phyloP scores from a whole-genome alignment of 495 filamentous ascomycete species.

The Tuber melanosporum region DNA sequence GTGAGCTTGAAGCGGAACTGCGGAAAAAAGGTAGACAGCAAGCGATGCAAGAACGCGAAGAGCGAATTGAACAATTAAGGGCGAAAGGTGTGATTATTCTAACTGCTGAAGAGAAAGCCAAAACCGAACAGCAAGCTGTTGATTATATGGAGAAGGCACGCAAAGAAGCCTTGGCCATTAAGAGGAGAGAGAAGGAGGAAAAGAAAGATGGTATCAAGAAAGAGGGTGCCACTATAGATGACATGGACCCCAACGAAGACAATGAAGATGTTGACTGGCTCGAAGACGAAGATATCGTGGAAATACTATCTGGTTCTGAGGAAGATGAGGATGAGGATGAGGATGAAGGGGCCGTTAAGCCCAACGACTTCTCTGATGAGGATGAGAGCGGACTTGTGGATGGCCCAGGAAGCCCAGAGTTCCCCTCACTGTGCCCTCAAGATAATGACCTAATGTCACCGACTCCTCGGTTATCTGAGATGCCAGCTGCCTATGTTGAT shows the following conservation, averaged over 20 bases:
- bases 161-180: conserved; percentile 70
- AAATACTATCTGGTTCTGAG: conserved; percentile 45
- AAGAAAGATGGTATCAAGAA: conserved; percentile 50
- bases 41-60: conserved; percentile 68
- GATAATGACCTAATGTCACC: conserved; percentile 15
- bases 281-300: conserved; percentile 40
- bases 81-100: conserved; percentile 76
- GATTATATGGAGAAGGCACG: conserved; percentile 79
- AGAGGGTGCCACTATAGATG: conserved; percentile 46
- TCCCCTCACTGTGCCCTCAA: conserved; percentile 24
- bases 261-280: conserved; percentile 58
- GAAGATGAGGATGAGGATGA: conserved; percentile 44
- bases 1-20: conserved; percentile 63
- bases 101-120: conserved; percentile 76
- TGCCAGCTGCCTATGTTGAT: conserved; percentile 38
- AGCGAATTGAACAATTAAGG: conserved; percentile 67
- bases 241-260: conserved; percentile 56
- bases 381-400: conserved; percentile 49
- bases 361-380: conserved; percentile 61
- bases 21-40: conserved; percentile 68
- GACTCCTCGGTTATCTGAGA: conserved; percentile 38
- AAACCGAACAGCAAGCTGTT: conserved; percentile 73
- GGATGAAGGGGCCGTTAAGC: conserved; percentile 51
- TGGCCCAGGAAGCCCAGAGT: conserved; percentile 40
- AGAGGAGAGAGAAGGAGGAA: conserved; percentile 63